Evolutionary conservation across 352 stramenopile genomes (phyloP), one percentile per base, ranked within the genome.

Genomic region (Pythium inflatum): DNA sequence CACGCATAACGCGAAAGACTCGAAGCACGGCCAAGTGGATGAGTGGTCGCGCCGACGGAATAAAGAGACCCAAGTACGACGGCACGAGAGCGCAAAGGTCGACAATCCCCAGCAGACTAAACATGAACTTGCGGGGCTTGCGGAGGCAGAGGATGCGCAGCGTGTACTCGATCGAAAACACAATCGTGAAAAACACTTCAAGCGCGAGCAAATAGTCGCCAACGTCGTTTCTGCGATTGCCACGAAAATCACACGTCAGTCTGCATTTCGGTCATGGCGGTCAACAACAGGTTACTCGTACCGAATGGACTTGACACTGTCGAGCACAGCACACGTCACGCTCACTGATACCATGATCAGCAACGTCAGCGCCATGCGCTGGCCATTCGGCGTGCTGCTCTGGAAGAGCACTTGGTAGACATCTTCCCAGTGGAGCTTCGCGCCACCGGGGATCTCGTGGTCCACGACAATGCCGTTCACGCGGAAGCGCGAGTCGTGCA

Each of bases 161-260:
- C 16, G 63, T 68, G 73, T 93, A 95, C 72, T 95, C 87, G 60
- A 93, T 75, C 6, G 85, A 85, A 60, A 95, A 95, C 13, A 92
- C 62, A 55, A 92, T 50, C 18, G 87, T 93, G 70, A 95, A 95
- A 48, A 89, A 84, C 33, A 91, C 76, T 60, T 95, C 88, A 8
- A 91, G 75, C 27, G 73, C 74, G 18, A 95, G 65, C 56, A 95
- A 40, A 36, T 88, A 89, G 61, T 87, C 68, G 2, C 87, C 84
- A 57, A 91, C 77, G 22, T 82, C 60, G 13, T 87, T 82, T 16
- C 87, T 91, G 24, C 28, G 36, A n/a, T 54, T 14, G 13, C 40
- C 31, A 65, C 14, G 9, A 43, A 43, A 43, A 9, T 9, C 16
- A 43, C 9, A 43, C 45, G 45, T 51, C 46, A 54, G 24, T 31